A percentile compares a stretch with the other conserved stretches of the same genome.
phyloP scores from a whole-genome alignment of 768 basidiomycete species.

The Serendipita sp. region DNA sequence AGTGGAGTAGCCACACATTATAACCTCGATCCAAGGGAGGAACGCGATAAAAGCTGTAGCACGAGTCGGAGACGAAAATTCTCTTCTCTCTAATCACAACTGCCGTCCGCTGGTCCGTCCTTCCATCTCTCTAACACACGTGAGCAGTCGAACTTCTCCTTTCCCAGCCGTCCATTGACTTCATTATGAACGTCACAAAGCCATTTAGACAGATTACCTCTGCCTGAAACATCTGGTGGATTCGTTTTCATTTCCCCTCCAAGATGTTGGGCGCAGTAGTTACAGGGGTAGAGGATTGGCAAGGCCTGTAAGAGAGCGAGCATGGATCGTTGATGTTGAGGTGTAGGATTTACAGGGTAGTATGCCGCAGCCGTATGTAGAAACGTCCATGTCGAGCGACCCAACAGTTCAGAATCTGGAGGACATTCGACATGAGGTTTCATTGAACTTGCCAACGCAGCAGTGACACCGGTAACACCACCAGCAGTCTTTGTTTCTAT shows the following conservation, averaged over 20 bases:
- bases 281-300: slow-evolving; percentile 77
- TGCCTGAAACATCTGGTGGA: slow-evolving; percentile 66
- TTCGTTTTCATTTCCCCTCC: slow-evolving; percentile 45
- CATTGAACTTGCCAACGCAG: slow-evolving; percentile 15
- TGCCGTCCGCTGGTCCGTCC: slow-evolving; percentile 75
- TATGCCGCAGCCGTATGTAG: slow-evolving; percentile 91
- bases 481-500: slow-evolving; percentile 6
- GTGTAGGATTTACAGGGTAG: slow-evolving; percentile 71
- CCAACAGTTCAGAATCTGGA: slow-evolving; percentile 77
- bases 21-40: no score
- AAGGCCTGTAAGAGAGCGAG: slow-evolving; percentile 58
- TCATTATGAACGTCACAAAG: slow-evolving; percentile 86
- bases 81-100: slow-evolving; percentile 47
- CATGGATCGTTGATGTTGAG: slow-evolving; percentile 71
- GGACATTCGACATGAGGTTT: slow-evolving; percentile 57
- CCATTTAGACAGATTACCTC: slow-evolving; percentile 60
- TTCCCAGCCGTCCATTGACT: slow-evolving; percentile 77
- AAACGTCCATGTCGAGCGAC: slow-evolving; percentile 92
- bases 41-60: no score
- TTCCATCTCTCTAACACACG: slow-evolving; percentile 64
- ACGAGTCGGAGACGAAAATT: neutral
- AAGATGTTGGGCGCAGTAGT: slow-evolving; percentile 71
- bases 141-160: slow-evolving; percentile 64
- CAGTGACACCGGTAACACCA: slow-evolving; percentile 1
- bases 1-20: no score